Evolutionary conservation across 306 rosid genomes (phyloP).

Genomic region (Biancaea sappan): DNA sequence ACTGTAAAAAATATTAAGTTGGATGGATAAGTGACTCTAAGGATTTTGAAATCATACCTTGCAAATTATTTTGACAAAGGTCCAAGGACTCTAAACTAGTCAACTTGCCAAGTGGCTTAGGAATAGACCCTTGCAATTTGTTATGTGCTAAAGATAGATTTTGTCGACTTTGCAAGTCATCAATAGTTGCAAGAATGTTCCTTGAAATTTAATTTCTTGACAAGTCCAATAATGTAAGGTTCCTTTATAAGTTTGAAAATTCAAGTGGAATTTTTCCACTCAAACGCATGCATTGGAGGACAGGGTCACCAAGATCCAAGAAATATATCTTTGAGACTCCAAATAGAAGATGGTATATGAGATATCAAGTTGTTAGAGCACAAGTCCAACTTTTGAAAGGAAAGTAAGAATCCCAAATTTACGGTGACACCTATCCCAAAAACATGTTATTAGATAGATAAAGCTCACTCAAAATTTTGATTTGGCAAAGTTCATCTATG

Average conservation of each 20-base stretch:
- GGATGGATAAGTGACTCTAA: slow-evolving; percentile 35
- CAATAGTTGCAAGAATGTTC: too few species aligned
- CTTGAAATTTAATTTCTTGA: too few species aligned
- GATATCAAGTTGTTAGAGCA: slow-evolving; percentile 16
- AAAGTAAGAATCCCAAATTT: slow-evolving; percentile 35
- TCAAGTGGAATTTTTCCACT: slow-evolving; percentile 22
- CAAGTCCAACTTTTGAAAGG: slow-evolving; percentile 31
- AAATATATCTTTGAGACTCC: slow-evolving; percentile 34
- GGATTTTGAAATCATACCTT: slow-evolving; percentile 40
- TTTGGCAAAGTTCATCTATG: slow-evolving; percentile 34
- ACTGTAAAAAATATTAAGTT: slow-evolving; percentile 40
- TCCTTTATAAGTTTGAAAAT: too few species aligned
- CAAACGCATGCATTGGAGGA: too few species aligned
- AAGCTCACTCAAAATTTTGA: slow-evolving; percentile 22
- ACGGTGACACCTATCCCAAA: slow-evolving; percentile 36
- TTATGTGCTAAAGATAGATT: not conserved
- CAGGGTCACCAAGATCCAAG: too few species aligned
- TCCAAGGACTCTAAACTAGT: not conserved
- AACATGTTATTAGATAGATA: slow-evolving; percentile 28
- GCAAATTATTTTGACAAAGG: slow-evolving; percentile 13
- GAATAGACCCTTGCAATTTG: not conserved
- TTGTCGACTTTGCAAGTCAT: not conserved
- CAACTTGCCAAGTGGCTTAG: not conserved
- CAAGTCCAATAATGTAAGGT: too few species aligned
- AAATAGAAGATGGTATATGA: slow-evolving; percentile 27